These are phyloP conservation scores for Theobroma grandiflorum DNA, from an alignment of 441 rosid species.

Conservation along the genomic window DNA sequence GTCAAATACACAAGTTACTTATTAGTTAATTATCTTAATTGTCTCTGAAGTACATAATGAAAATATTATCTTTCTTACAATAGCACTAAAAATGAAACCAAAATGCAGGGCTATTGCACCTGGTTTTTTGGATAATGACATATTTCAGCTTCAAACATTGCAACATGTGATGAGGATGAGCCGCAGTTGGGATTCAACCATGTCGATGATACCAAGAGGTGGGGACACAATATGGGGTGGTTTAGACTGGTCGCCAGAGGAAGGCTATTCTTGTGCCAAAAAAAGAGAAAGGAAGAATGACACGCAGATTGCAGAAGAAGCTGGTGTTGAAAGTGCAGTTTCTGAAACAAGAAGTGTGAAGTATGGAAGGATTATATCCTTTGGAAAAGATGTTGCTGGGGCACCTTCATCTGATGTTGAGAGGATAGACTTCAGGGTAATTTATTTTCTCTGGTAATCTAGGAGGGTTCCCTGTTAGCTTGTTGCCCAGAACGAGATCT, in stretches of 20 bases:
- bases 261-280: slow-evolving; percentile 51
- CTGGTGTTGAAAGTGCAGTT: slow-evolving; percentile 40
- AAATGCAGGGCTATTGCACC: slow-evolving; percentile 90
- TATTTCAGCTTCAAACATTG: slow-evolving; percentile 84
- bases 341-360: slow-evolving; percentile 52
- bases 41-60: not conserved
- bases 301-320: slow-evolving; percentile 35
- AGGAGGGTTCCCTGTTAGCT: not conserved
- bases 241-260: slow-evolving; percentile 95
- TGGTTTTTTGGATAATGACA: slow-evolving; percentile 78
- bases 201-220: slow-evolving; percentile 97
- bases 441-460: slow-evolving; percentile 21
- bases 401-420: slow-evolving; percentile 69
- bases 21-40: not conserved
- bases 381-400: slow-evolving; percentile 86
- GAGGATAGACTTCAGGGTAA: slow-evolving; percentile 87
- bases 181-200: slow-evolving; percentile 95
- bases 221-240: slow-evolving; percentile 97
- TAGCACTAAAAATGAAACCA: not conserved
- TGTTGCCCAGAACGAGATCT: not conserved
- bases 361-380: slow-evolving; percentile 91
- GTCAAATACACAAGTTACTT: not conserved
- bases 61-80: not conserved
- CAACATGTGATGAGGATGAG: slow-evolving; percentile 87
- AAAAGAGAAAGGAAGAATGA: slow-evolving; percentile 50